These are phyloP conservation scores for Gynandropsis gynandra DNA, from an alignment of 345 rosid genomes.

Conservation along the genomic window DNA sequence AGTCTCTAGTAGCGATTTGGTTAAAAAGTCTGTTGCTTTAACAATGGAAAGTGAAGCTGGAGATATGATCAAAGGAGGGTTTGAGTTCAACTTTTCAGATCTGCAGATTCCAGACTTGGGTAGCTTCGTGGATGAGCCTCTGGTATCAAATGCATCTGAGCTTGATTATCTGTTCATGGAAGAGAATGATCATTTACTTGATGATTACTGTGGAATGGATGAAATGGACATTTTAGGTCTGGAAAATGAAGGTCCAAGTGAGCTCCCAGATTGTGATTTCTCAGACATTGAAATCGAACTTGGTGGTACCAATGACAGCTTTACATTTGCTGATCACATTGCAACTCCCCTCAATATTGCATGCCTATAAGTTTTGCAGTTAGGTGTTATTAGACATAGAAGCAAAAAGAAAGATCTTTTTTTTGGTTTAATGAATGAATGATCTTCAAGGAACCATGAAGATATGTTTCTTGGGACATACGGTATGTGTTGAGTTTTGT, in stretches of 20 bases:
- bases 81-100: slow-evolving; percentile 32
- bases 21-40: slow-evolving; percentile 1
- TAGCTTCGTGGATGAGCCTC: slow-evolving; percentile 32
- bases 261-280: slow-evolving; percentile 80
- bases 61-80: slow-evolving; percentile 5
- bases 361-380: slow-evolving; percentile 88
- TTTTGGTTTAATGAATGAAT: too few species aligned
- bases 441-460: too few species aligned
- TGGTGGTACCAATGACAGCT: slow-evolving; percentile 39
- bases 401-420: slow-evolving; percentile 18
- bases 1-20: slow-evolving; percentile 22
- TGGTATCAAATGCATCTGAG: slow-evolving; percentile 28
- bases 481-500: too few species aligned
- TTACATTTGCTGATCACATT: slow-evolving; percentile 15
- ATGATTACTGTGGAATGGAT: slow-evolving; percentile 52
- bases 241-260: slow-evolving; percentile 39
- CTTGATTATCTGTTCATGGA: slow-evolving; percentile 38
- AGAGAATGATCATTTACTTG: slow-evolving; percentile 39
- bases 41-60: not conserved
- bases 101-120: slow-evolving; percentile 44
- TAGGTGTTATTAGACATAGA: slow-evolving; percentile 34
- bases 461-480: too few species aligned
- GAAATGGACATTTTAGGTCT: slow-evolving; percentile 51
- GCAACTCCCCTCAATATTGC: slow-evolving; percentile 43
- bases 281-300: slow-evolving; percentile 45